These are phyloP conservation scores for Beauveria australis DNA, from an alignment of 2,329 filamentous ascomycete genomes.

Conservation along the genomic window DNA sequence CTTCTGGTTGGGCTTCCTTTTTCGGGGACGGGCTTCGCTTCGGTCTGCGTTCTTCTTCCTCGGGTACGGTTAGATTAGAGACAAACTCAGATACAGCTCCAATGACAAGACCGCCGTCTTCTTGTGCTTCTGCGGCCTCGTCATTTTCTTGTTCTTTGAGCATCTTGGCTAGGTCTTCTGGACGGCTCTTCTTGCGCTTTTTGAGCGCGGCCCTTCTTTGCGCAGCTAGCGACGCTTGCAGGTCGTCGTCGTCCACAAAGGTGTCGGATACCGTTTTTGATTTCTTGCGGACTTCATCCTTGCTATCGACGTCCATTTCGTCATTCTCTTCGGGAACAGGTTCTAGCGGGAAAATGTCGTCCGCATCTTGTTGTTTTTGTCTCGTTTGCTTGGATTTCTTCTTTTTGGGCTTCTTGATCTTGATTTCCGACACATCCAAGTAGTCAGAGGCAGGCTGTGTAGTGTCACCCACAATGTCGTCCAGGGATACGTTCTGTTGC, in stretches of 20 bases:
- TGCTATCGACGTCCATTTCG: slow-evolving; percentile 70
- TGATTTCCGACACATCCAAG: slow-evolving; percentile 75
- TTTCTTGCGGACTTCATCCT: slow-evolving; percentile 46
- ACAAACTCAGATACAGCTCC: slow-evolving; percentile 96
- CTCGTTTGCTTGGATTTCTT: slow-evolving; percentile 72
- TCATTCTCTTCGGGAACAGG: slow-evolving; percentile 31
- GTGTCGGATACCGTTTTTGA: slow-evolving; percentile 56
- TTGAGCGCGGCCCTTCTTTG: slow-evolving; percentile 79
- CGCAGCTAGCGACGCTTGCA: slow-evolving; percentile 77
- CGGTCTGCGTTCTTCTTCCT: slow-evolving; percentile 45
- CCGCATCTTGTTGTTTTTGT: slow-evolving; percentile 57
- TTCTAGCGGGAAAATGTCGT: slow-evolving; percentile 46
- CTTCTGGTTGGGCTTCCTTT: slow-evolving; percentile 25
- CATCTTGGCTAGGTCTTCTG: slow-evolving; percentile 79
- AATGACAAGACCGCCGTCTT: slow-evolving; percentile 65
- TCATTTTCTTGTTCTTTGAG: slow-evolving; percentile 57
- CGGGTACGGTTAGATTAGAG: slow-evolving; percentile 67
- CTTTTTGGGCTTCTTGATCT: slow-evolving; percentile 92
- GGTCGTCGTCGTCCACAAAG: slow-evolving; percentile 84
- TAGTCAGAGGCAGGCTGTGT: slow-evolving; percentile 65
- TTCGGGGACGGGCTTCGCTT: slow-evolving; percentile 30
- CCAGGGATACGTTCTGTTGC: slow-evolving; percentile 66
- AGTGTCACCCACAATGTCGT: slow-evolving; percentile 51
- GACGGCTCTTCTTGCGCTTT: slow-evolving; percentile 79
- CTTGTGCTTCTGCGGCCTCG: slow-evolving; percentile 32